Evolutionary conservation across 768 basidiomycete genomes (phyloP), one percentile per base, ranked within the genome.

Genomic region (Tricholoma sp.): DNA sequence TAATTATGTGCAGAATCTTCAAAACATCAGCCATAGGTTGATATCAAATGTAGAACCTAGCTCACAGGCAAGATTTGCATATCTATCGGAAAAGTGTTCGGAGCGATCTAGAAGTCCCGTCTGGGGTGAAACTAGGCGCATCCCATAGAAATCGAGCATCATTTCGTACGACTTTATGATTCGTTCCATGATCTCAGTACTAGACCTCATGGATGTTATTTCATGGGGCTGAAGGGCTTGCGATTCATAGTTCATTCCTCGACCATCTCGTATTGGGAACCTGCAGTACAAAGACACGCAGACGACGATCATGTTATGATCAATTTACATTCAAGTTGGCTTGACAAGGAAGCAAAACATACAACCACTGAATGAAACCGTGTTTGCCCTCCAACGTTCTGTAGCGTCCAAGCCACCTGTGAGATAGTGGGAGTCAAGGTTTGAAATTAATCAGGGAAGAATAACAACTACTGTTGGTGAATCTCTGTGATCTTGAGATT

Each of bases 111-210:
- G 62, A 22, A 85, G 76, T 3, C 88, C 88, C 0, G 85, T 83
- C 39, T 82, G 78, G 22, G 71, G 62, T 34, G 79, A 79, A 39
- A 83, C 70, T 31, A 90, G 78, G 27, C 75, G 74, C 85, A 90
- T 88, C 21, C 88, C 89, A 65, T 88, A 91, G 72, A 91, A 90
- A 67, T 87, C 85, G 24, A 91, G 79, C 85, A 92, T 88, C 62
- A 90, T 77, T 59, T 69, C 72, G 68, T 89, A 90, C 18, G 88
- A 89, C 27, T 68, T 69, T 4, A 84, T 54, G 29, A 89, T 63
- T 37, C 86, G 81, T 56, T 70, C 59, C 50, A 83, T 68, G 45
- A 85, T 75, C 39, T 63, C 60, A 29, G 76, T 62, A 66, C 83
- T 76, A 12, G 70, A 69, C 63, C 75, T 84, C 79, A 89, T 85